phyloP scores from a whole-genome alignment of 345 rosid species.

The Abelmoschus esculentus region DNA sequence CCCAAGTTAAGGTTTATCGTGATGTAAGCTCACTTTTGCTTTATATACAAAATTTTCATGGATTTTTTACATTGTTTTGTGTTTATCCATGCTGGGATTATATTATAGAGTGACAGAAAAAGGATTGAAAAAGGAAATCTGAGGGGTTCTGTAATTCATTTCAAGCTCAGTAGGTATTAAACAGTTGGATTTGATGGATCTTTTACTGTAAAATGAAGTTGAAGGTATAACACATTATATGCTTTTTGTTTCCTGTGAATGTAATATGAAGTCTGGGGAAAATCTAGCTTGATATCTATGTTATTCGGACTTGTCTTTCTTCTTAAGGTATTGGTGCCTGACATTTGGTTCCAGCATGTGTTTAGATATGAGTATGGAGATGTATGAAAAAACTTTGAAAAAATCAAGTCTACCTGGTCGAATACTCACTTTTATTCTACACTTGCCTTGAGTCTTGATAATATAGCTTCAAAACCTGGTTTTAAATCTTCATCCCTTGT shows the following conservation, averaged over 20 bases:
- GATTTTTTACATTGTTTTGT: neutral
- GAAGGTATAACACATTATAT: no score
- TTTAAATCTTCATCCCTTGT: neutral
- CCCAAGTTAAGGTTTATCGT: constrained; percentile 78
- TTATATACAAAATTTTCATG: neutral
- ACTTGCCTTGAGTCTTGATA: neutral
- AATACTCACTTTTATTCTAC: neutral
- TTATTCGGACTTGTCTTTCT: neutral
- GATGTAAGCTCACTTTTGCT: constrained; percentile 42
- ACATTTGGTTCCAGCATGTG: neutral
- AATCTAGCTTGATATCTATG: no score
- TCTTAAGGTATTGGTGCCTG: no score
- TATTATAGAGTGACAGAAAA: no score
- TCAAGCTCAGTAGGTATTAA: neutral
- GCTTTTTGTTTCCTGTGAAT: neutral
- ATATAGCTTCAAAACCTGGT: neutral
- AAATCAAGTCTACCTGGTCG: neutral
- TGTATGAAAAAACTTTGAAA: no score
- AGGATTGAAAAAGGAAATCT: no score
- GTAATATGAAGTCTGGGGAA: no score
- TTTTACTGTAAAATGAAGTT: neutral
- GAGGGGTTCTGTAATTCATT: no score
- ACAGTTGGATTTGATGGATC: neutral
- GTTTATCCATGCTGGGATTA: neutral
- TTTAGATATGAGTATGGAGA: neutral